These are phyloP conservation scores for Chlamydomonas incerta DNA, from an alignment of 139 green algal species.

Conservation along the genomic window DNA sequence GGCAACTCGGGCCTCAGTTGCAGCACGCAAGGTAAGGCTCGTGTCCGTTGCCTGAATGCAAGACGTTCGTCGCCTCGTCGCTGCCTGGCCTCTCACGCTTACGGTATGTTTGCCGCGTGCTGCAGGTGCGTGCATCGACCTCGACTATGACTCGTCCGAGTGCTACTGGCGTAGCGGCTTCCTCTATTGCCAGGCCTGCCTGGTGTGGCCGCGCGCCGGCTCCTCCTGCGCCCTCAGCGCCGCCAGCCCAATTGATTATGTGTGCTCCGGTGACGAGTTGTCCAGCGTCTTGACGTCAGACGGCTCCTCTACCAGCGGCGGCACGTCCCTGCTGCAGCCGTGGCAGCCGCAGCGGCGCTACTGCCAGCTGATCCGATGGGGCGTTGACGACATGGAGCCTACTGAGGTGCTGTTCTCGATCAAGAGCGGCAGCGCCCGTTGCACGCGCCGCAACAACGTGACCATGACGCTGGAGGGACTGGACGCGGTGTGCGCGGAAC, in stretches of 20 bases:
- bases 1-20: neutral
- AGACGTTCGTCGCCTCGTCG: too few relatives aligned
- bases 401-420: neutral
- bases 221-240: neutral
- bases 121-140: neutral
- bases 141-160: neutral
- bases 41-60: too few relatives aligned
- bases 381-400: neutral
- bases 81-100: too few relatives aligned
- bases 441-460: neutral
- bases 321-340: neutral
- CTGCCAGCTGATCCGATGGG: conserved; percentile 1
- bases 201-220: neutral
- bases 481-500: neutral
- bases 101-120: too few relatives aligned
- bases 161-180: conserved; percentile 13
- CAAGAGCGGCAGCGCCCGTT: neutral
- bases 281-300: neutral
- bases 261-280: conserved; percentile 3
- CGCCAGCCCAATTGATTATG: neutral
- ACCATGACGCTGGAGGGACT: neutral
- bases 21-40: neutral
- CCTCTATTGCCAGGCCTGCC: conserved; percentile 2
- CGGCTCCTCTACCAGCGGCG: neutral
- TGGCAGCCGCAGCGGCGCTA: neutral